Base-by-base conservation (phyloP, 805 yeast genomes). In the Metschnikowia borealis region DNA sequence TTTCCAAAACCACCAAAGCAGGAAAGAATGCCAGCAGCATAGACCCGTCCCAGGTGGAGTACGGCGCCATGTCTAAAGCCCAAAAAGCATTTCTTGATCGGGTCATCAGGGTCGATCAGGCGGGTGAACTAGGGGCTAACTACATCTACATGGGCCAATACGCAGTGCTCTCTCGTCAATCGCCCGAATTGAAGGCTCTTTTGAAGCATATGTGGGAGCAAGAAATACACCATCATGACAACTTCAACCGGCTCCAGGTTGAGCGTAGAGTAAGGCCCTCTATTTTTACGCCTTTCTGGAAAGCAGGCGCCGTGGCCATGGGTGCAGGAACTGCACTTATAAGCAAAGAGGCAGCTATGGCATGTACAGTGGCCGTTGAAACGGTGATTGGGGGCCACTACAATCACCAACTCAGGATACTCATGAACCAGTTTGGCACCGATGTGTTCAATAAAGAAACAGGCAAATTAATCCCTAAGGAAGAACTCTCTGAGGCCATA, bases 131-230 rank as follows among this genome's bases (percentile, higher is more conserved):
- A 11, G 99, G 97, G 2, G 99, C 99, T 1, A 84, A 94, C 65
- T 84, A 87, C 58, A 94, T 94, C 46, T 94, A 94, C 66, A 83
- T 84, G 52, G 99, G 98, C 7, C 99, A 94, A 67, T 87, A 85
- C 59, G 72, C 80, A 37, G 90, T 90, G 2, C 72, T 94, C 46
- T 81, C 87, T 11, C 77, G 75, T 48, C 84, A 82, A 50, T 77
- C 79, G 57, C 96, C 96, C 1, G 81, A 83, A 51, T 71, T 92
- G 51, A 88, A 83, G 60, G 92, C 95, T 0, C 74, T 90, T 11
- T 70, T 94, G 61, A 80, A 83, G 61, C 97, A 94, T 64, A 94
- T 94, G 99, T 91, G 98, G 98, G 96, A 91, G 33, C 98, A 94
- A 67, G 99, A 94, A 62, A 77, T 92, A 34, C 89, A 85, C 59